Evolutionary conservation across 2,329 filamentous ascomycete species (phyloP).

Genomic region (Helminthosporium solani): DNA sequence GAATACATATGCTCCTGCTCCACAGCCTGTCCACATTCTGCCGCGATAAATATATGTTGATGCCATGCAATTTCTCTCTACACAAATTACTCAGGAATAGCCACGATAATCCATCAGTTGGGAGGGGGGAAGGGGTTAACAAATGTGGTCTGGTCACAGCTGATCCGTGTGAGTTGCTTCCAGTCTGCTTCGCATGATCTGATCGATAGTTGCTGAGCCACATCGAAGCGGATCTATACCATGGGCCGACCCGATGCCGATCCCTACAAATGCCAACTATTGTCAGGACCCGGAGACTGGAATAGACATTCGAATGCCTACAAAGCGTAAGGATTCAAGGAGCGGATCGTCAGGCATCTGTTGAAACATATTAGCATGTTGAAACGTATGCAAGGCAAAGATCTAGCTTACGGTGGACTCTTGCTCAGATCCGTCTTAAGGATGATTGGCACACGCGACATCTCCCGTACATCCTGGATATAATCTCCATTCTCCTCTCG

Average conservation of each 20-base stretch:
- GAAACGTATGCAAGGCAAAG: not conserved
- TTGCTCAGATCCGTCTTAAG: constrained; percentile 97
- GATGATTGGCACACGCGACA: constrained; percentile 96
- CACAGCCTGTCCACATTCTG: constrained; percentile 17
- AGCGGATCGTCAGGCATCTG: constrained; percentile 81
- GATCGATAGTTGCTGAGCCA: not conserved
- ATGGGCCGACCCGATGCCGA: not conserved
- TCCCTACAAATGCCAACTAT: not conserved
- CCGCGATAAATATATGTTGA: constrained; percentile 27
- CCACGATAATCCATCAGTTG: constrained; percentile 17
- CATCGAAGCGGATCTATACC: constrained; percentile 24
- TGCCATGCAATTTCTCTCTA: constrained; percentile 36
- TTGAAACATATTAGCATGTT: constrained; percentile 17
- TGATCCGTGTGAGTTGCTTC: not conserved
- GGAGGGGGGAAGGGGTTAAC: not conserved
- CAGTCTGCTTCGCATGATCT: not conserved
- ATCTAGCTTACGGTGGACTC: constrained; percentile 90
- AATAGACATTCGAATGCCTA: constrained; percentile 25
- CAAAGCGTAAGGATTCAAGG: constrained; percentile 73
- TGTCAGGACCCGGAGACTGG: not conserved
- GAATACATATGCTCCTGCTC: constrained; percentile 30
- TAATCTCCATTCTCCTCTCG: constrained; percentile 92
- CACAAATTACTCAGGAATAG: constrained; percentile 25
- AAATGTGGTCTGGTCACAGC: constrained; percentile 1
- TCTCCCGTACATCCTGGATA: constrained; percentile 97